Base-by-base conservation (phyloP, 768 basidiomycete genomes). In the Naganishia vishniacii region DNA sequence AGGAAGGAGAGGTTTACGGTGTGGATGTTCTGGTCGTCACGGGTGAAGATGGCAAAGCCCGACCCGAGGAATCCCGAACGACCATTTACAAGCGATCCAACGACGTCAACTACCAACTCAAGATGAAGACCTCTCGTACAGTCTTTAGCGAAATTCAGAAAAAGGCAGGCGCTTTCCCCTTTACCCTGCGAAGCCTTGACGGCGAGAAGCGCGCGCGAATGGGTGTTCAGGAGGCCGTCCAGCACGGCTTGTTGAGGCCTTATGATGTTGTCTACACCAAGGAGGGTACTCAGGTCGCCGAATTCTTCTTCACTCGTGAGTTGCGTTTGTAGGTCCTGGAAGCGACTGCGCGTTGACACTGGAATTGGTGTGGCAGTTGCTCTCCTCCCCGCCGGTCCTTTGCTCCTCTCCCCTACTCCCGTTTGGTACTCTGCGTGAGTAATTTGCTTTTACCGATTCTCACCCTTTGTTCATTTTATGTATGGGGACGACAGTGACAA, bases 81-180 rank as follows among this genome's bases (percentile, higher is more conserved):
- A 88, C 89, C 40, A 86, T 99, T 75, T 95, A 89, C 83, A 92
- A 95, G 77, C 84, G 89, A 63, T 89, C 91, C 71, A 84, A 86
- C 25, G 78, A 79, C 64, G 71, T 77, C 80, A 93, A 89, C 42
- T 98, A 98, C 80, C 89, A 91, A 77, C 83, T 98, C 73, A 98
- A 98, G 82, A 87, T 94, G 86, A 97, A 94, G 82, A 94, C 88
- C 68, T 93, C 92, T 46, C 88, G 94, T 67, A 84, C 87, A n/a
- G 87, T 94, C 44, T 98, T 97, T 80, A 88, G 89, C 53, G 94
- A 98, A 79, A 89, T 97, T 71, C 89, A 93, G 80, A 93, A 91
- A 82, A 98, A 97, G 79, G 90, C 95, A 44, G 94, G 94, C 26
- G 83, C 91, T 4, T 98, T 99, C 85, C 94, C 95, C 34, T 97